Evolutionary conservation across 2,329 filamentous ascomycete genomes (phyloP).

Genomic region (Diplocarpon mali): DNA sequence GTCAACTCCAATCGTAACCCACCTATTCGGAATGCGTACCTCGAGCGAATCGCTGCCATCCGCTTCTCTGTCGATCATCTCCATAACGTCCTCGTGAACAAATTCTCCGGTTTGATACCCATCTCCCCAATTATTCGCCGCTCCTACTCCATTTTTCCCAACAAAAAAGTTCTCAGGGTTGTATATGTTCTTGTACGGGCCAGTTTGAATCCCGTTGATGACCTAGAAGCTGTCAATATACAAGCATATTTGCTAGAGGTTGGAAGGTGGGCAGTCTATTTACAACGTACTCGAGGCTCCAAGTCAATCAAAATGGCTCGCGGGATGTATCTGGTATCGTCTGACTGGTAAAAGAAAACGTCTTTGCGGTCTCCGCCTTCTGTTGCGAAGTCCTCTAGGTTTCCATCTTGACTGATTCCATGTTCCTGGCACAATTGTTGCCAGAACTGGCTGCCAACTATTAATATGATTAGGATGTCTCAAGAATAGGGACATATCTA

Average conservation of each 20-base stretch:
- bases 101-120: slow-evolving; percentile 87
- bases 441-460: slow-evolving; percentile 97
- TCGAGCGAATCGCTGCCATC: slow-evolving; percentile 96
- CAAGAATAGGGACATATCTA: slow-evolving; percentile 6
- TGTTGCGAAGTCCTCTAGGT: slow-evolving; percentile 93
- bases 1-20: slow-evolving; percentile 18
- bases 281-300: slow-evolving; percentile 62
- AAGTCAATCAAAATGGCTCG: slow-evolving; percentile 91
- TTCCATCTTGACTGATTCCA: slow-evolving; percentile 94
- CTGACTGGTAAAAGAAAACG: slow-evolving; percentile 98
- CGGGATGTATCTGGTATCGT: slow-evolving; percentile 97
- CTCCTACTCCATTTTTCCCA: slow-evolving; percentile 84
- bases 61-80: slow-evolving; percentile 98
- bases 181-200: slow-evolving; percentile 96
- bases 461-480: neutral
- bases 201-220: slow-evolving; percentile 83
- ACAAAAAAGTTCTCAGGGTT: slow-evolving; percentile 99
- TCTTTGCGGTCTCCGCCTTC: slow-evolving; percentile 97
- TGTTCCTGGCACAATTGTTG: slow-evolving; percentile 97
- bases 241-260: no score
- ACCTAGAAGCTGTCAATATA: slow-evolving; percentile 39
- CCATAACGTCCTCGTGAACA: slow-evolving; percentile 94
- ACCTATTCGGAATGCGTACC: slow-evolving; percentile 32
- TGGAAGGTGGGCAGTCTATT: neutral
- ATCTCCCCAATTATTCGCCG: slow-evolving; percentile 97